These are phyloP conservation scores for Paecilomyces sp. DNA, from an alignment of 2,329 filamentous ascomycete genomes.

Conservation along the genomic window DNA sequence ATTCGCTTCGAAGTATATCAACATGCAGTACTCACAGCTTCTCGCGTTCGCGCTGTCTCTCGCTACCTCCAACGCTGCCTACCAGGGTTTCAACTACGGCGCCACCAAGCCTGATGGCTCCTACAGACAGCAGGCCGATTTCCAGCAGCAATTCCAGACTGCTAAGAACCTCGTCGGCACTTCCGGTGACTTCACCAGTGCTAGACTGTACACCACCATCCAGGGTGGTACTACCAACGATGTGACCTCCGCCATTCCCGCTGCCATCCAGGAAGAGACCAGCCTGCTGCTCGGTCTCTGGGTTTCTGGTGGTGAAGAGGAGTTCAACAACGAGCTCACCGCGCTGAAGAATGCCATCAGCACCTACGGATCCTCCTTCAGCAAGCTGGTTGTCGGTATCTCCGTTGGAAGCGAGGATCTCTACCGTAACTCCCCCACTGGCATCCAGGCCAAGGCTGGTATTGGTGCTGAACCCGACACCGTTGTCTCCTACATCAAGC, in stretches of 20 bases:
- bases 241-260: slow-evolving; percentile 67
- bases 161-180: slow-evolving; percentile 37
- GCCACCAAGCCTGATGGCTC: slow-evolving; percentile 32
- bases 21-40: slow-evolving; percentile 24
- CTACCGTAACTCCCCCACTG: slow-evolving; percentile 69
- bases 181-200: slow-evolving; percentile 36
- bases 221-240: slow-evolving; percentile 52
- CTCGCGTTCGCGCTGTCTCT: slow-evolving; percentile 28
- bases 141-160: slow-evolving; percentile 37
- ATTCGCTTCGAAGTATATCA: slow-evolving; percentile 10
- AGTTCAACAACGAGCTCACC: slow-evolving; percentile 64
- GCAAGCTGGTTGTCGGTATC: slow-evolving; percentile 61
- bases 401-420: slow-evolving; percentile 83
- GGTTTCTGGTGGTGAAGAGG: slow-evolving; percentile 58
- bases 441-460: slow-evolving; percentile 55
- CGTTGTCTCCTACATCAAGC: slow-evolving; percentile 62
- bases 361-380: slow-evolving; percentile 60
- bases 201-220: slow-evolving; percentile 57
- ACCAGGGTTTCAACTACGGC: slow-evolving; percentile 45
- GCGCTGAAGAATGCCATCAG: slow-evolving; percentile 64
- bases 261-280: slow-evolving; percentile 74
- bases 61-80: slow-evolving; percentile 26
- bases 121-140: slow-evolving; percentile 36
- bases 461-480: slow-evolving; percentile 56
- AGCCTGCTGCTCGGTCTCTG: slow-evolving; percentile 76